Percentiles rank a stretch among this genome's conserved stretches.
Conservation (phyloP, 106 monocot genomes). For the Dioscorea dumetorum region DNA sequence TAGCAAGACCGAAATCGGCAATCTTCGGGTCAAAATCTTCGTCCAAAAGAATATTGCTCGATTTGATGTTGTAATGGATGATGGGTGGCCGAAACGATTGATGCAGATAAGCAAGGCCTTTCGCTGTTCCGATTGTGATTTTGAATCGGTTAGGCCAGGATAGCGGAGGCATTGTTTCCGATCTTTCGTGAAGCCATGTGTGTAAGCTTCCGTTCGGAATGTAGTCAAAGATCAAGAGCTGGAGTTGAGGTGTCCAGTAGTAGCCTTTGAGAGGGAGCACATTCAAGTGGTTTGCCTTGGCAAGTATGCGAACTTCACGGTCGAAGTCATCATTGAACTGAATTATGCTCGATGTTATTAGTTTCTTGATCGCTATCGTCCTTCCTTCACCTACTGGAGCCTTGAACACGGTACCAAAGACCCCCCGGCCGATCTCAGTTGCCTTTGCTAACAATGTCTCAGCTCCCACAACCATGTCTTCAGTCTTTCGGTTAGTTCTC, state of each 20-base stretch:
- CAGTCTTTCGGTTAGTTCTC: slow-evolving; percentile 23
- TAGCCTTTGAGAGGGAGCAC: slow-evolving; percentile 72
- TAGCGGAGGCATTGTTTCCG: slow-evolving; percentile 12
- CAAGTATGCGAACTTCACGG: slow-evolving; percentile 60
- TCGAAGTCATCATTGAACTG: slow-evolving; percentile 88
- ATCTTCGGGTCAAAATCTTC: slow-evolving; percentile 35
- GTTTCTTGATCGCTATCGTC: slow-evolving; percentile 61
- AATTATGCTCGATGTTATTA: slow-evolving; percentile 38
- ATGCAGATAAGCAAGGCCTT: slow-evolving; percentile 74
- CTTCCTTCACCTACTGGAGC: slow-evolving; percentile 40
- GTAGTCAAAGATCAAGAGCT: slow-evolving; percentile 80
- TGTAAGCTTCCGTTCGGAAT: slow-evolving; percentile 50
- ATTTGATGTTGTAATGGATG: slow-evolving; percentile 84
- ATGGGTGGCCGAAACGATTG: slow-evolving; percentile 69
- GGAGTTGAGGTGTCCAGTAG: slow-evolving; percentile 93
- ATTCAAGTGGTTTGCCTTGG: slow-evolving; percentile 75
- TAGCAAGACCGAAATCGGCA: slow-evolving; percentile 73
- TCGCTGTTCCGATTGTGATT: slow-evolving; percentile 58
- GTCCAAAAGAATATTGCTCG: slow-evolving; percentile 76
- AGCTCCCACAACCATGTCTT: slow-evolving; percentile 39
- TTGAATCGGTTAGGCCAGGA: slow-evolving; percentile 70
- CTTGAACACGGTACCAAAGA: slow-evolving; percentile 66
- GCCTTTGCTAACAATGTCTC: slow-evolving; percentile 69
- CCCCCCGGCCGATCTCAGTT: slow-evolving; percentile 67
- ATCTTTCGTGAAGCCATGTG: slow-evolving; percentile 32